Conservation (phyloP, 2,329 filamentous ascomycete genomes). For the Coccinonectria pachysandricola region DNA sequence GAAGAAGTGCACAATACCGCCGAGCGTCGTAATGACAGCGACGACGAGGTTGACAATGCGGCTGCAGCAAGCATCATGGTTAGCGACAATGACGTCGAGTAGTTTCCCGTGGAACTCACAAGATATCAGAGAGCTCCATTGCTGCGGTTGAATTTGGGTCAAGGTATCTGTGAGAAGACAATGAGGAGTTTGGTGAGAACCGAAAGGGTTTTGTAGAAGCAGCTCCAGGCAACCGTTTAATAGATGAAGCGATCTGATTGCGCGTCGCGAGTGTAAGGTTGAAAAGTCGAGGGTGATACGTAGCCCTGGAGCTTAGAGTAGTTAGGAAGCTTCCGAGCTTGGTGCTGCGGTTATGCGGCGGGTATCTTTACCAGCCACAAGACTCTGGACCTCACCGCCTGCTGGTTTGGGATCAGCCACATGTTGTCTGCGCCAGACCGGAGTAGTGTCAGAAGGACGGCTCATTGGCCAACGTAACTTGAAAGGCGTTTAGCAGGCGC, state of each 20-base stretch:
- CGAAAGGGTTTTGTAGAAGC: constrained; percentile 3
- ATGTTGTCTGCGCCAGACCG: too few relatives aligned
- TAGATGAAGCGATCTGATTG: too few relatives aligned
- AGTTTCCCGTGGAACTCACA: constrained; percentile 46
- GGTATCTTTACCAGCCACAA: constrained; percentile 7
- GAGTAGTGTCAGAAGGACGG: too few relatives aligned
- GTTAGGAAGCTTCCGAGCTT: constrained; percentile 1
- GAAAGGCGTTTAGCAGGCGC: too few relatives aligned
- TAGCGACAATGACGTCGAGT: constrained; percentile 20
- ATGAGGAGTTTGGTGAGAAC: constrained; percentile 6
- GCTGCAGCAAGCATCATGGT: constrained; percentile 40
- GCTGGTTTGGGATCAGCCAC: constrained; percentile 1
- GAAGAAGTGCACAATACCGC: constrained; percentile 68
- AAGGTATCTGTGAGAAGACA: constrained; percentile 5
- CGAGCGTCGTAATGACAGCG: constrained; percentile 77
- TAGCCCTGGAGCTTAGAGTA: too few relatives aligned
- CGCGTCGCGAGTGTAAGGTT: too few relatives aligned
- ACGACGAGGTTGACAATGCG: constrained; percentile 90
- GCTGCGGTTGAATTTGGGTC: constrained; percentile 16
- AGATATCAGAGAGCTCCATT: constrained; percentile 90
- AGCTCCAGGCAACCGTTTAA: constrained; percentile 16
- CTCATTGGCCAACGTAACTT: constrained; percentile 7
- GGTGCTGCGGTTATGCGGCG: neutral
- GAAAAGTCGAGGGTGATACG: constrained; percentile 14
- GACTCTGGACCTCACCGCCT: constrained; percentile 7